A percentile compares a stretch with the other conserved stretches of the same genome.
These are phyloP conservation scores for Aristolochia contorta DNA, from an alignment of 164 flowering plant species.

Conservation along the genomic window DNA sequence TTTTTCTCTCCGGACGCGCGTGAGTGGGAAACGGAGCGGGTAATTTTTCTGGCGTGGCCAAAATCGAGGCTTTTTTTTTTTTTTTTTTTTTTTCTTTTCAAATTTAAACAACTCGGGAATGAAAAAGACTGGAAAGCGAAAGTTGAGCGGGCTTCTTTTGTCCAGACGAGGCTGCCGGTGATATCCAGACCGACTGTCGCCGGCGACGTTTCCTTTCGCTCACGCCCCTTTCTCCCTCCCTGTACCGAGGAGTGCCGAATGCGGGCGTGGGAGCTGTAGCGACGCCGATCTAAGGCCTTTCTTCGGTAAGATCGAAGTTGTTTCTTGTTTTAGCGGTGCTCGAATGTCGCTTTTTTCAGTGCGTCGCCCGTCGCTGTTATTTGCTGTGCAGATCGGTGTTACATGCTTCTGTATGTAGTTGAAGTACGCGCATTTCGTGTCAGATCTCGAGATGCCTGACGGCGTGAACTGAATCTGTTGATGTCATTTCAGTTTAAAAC, in stretches of 20 bases:
- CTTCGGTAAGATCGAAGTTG: constrained; percentile 1
- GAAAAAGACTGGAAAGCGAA: neutral
- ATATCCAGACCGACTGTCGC: neutral
- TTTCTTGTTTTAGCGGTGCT: neutral
- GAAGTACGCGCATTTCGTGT: constrained; percentile 1
- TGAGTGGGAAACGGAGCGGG: no score
- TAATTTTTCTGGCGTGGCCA: no score
- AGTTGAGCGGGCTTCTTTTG: neutral
- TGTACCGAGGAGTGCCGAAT: no score
- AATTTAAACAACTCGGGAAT: no score
- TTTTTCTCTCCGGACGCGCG: no score
- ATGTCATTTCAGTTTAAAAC: no score
- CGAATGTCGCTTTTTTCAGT: neutral
- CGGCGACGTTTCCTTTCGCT: neutral
- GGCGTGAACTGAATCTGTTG: no score
- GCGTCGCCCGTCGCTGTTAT: neutral
- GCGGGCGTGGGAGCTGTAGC: no score
- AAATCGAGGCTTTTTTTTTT: no score
- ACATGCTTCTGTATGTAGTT: neutral
- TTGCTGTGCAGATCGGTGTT: constrained; percentile 4
- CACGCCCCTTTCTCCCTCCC: neutral
- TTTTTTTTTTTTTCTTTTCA: no score
- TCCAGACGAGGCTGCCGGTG: neutral
- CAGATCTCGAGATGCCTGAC: neutral
- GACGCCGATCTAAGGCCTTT: constrained; percentile 6